These are phyloP conservation scores for Picea sitchensis DNA, from an alignment of 75 land plant species.

Conservation along the genomic window DNA sequence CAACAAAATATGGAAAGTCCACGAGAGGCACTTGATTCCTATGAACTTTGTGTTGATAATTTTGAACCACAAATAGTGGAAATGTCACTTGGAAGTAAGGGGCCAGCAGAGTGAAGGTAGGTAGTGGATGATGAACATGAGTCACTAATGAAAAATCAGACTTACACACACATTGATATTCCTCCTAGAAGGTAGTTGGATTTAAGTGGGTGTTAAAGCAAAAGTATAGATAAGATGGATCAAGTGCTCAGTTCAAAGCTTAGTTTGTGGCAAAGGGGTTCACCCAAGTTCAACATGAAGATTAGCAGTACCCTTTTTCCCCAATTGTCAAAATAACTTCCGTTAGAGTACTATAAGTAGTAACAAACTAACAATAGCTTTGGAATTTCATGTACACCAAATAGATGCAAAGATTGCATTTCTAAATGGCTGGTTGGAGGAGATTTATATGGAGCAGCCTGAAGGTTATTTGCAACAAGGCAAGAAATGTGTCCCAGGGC, in stretches of 20 bases:
- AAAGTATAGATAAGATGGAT: too few species aligned
- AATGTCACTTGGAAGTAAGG: too few species aligned
- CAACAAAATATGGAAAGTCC: too few species aligned
- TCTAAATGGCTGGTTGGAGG: neutral
- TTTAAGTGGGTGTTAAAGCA: too few species aligned
- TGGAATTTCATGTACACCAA: neutral
- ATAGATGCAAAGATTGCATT: constrained; percentile 15
- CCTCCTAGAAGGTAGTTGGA: too few species aligned
- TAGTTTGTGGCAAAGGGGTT: constrained; percentile 10
- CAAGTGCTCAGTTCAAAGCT: constrained; percentile 7
- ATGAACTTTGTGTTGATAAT: too few species aligned
- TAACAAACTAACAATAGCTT: neutral
- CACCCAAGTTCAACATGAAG: neutral
- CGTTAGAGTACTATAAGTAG: neutral
- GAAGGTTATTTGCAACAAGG: constrained; percentile 4
- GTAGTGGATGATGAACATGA: too few species aligned
- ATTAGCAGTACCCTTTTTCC: neutral
- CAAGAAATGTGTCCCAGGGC: neutral
- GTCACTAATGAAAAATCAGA: too few species aligned
- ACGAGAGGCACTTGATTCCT: too few species aligned
- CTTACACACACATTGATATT: too few species aligned
- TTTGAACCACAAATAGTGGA: too few species aligned
- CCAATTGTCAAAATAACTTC: constrained; percentile 8
- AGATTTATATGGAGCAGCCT: constrained; percentile 11
- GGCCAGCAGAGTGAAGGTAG: too few species aligned